Evolutionary conservation across 371 early-diverging fungal genomes (phyloP), one percentile per base, ranked within the genome.

Genomic region (Saksenaea oblongispora): DNA sequence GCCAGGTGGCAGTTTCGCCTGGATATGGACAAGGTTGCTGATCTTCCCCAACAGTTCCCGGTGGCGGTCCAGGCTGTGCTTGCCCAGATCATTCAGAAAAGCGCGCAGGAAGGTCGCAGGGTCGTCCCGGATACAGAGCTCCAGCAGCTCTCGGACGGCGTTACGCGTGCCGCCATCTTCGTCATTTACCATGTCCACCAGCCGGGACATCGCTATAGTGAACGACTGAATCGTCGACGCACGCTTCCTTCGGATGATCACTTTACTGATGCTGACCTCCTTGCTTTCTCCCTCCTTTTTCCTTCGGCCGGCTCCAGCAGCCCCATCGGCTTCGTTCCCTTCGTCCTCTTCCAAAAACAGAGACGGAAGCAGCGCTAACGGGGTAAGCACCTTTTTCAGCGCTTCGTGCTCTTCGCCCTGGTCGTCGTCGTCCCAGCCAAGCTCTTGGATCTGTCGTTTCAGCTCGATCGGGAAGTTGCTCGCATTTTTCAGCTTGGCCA

Each of bases 391-490:
- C 22, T 83, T 82, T 34, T 78, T 73, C 14, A 83, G 34, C 0
- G 78, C 74, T 28, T 84, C 84, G 31, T 84, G 76, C 24, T 86
- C 85, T 57, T 79, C 80, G 0, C 74, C 75, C 51, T 83, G 70
- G 34, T 83, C 86, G 41, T 84, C 83, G 27, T 85, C 84, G 17
- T 84, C 86, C 87, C 88, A 89, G 0, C 87, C 84, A 0, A 88
- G 64, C 34, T 83, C 84, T 60, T 85, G 84, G 24, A 89, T 85
- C 27, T 80, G 86, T 15, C 75, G 74, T 22, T 86, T 83, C 13
- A 89, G 74, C 58, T 87, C 89, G 18, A 80, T 72, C 1, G 85
- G 81, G 27, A 85, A 84, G 37, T 84, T 83, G 58, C 84, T 82
- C 0, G 80, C 78, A 61, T 73, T 76, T 57, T 83, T 86, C 17